Percentiles rank a stretch among this genome's conserved stretches.
Evolutionary conservation across 345 rosid species (phyloP).

Genomic region (Moringa oleifera): DNA sequence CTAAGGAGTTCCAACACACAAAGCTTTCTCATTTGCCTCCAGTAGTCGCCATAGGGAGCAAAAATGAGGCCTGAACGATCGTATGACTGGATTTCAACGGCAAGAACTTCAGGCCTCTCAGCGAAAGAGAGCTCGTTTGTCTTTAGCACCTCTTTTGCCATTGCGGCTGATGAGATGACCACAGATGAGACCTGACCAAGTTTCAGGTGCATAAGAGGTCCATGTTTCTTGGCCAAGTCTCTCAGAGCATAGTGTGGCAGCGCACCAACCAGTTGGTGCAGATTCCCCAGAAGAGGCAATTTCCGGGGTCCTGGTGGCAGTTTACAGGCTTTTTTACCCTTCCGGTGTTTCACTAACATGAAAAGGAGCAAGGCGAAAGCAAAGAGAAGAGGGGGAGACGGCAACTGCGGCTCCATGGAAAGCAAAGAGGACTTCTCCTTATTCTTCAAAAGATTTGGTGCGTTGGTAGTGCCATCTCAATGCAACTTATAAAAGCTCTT

Average conservation of each 20-base stretch:
- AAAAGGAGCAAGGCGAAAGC: no score
- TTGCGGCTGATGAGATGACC: slow-evolving; percentile 29
- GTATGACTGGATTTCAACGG: neutral
- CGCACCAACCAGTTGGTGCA: slow-evolving; percentile 4
- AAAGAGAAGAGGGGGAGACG: no score
- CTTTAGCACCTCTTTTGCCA: slow-evolving; percentile 26
- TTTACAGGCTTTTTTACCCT: neutral
- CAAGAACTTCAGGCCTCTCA: slow-evolving; percentile 20
- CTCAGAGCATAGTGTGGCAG: slow-evolving; percentile 8
- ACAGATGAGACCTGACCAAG: slow-evolving; percentile 24
- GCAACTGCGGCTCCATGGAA: no score
- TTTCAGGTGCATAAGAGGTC: slow-evolving; percentile 27
- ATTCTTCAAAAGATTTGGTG: no score
- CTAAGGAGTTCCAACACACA: neutral
- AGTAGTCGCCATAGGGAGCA: neutral
- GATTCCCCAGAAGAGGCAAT: slow-evolving; percentile 19
- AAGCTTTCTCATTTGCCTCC: neutral
- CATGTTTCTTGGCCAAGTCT: slow-evolving; percentile 19
- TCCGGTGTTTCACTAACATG: no score
- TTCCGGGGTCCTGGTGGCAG: slow-evolving; percentile 19
- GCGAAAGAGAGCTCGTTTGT: slow-evolving; percentile 25
- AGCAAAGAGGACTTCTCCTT: no score
- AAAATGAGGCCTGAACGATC: neutral
- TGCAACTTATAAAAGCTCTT: no score
- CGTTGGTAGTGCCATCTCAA: no score